Base-by-base conservation (phyloP, 805 yeast species). In the Limtongozyma cylindracea region DNA sequence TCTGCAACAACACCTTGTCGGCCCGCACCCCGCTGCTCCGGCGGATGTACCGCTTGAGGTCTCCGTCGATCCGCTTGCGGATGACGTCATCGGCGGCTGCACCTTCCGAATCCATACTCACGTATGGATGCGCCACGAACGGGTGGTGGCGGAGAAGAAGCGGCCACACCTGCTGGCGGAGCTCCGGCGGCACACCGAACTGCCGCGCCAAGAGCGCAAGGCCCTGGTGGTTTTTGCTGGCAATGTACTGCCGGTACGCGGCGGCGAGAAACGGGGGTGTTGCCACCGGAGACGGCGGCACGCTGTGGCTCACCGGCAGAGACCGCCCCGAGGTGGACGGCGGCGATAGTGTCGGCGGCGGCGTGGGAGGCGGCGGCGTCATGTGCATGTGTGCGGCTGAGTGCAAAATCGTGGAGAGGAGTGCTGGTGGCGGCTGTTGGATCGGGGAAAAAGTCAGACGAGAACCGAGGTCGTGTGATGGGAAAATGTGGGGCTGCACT, bases 91-190 rank as follows among this genome's bases (percentile, higher is more conserved):
- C 11, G 18, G 5, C 18, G 18, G 11, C 6, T 8, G 5, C 10
- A 9, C 18, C 10, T 5, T 17, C 18, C 18, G 37, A 45, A 35
- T 60, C 84, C 3, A 77, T 68, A 28, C 61, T 58, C 17, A 77
- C 54, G 31, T 62, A 71, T 0, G 94, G 93, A 22, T 65, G 53
- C 16, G 62, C 43, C 9, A 77, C 92, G 48, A 68, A 74, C 1
- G 95, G 94, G 40, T 82, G 95, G 33, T 65, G 65, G 31, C 67
- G 67, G 25, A 82, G 43, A 22, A 82, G 42, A 4, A 76, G 45
- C 1, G 94, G 93, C 95, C 95, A 82, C 6, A 76, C 72, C 25
- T 57, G 51, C 31, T 63, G 65, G 27, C 96, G 55, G 24, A 78
- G 49, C 25, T 65, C 57, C 1, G 91, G 84, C 1, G 95, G 95